Conservation (phyloP, 257 asterid species). For the Fraxinus anomala region DNA sequence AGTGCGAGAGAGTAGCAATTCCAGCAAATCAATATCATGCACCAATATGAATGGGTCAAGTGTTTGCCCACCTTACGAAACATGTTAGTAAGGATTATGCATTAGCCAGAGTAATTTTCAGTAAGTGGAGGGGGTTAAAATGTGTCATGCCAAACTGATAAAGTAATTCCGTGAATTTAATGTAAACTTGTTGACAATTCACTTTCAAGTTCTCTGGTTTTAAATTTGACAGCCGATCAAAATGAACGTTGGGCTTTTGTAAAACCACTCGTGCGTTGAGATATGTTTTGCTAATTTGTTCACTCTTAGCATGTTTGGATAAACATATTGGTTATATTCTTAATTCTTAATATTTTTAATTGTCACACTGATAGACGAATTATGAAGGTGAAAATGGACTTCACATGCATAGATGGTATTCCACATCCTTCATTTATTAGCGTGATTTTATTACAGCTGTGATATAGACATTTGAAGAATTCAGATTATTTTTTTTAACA, state of each 20-base stretch:
- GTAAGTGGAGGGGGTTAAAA: background rate
- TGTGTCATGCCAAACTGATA: background rate
- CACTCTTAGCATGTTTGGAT: background rate
- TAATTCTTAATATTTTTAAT: background rate
- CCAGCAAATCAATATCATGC: background rate
- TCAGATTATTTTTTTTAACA: background rate
- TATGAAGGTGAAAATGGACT: constrained; percentile 4
- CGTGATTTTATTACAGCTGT: background rate
- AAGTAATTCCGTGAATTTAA: background rate
- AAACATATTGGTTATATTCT: background rate
- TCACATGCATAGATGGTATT: background rate
- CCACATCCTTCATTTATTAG: background rate
- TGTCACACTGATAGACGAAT: background rate
- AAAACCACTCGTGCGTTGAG: background rate
- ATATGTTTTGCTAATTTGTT: background rate
- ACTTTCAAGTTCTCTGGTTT: background rate
- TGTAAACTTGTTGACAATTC: background rate
- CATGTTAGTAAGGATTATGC: background rate
- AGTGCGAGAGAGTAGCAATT: background rate
- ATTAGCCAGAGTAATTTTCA: background rate
- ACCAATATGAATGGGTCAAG: background rate
- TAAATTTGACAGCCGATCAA: background rate
- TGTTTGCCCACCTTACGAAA: background rate
- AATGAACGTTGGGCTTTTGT: background rate
- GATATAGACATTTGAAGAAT: background rate